Evolutionary conservation across 768 basidiomycete genomes (phyloP), one percentile per base, ranked within the genome.

Genomic region (Hygrophoropsis aurantiaca): DNA sequence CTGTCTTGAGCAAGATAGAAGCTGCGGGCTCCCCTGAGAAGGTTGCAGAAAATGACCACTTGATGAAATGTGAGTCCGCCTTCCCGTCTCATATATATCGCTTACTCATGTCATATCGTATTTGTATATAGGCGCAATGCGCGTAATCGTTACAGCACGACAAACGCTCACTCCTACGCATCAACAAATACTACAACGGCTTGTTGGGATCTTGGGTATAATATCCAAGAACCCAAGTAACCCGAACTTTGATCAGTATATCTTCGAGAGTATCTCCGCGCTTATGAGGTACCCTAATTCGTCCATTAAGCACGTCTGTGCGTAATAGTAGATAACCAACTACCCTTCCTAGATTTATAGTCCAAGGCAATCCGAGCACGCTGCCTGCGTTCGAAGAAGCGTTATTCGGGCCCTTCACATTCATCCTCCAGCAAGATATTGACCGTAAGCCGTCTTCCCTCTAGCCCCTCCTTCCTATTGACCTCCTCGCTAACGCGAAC

Each of bases 221-320:
- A 93, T 95, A 57, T 90, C 88, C 50, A 90, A 88, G 71, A 99
- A 99, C 63, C 95, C 97, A 13, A 93, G 90, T 64, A 99, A 99
- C 67, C 97, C 97, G 2, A 85, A 87, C 55, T 98, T 99, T 67
- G 94, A 97, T 65, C 97, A 98, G 65, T 97, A 91, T 61, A 88
- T 93, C 53, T 98, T 99, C 59, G 95, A 99, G 71, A 89, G 88
- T 61, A 83, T 99, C 34, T 87, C 94, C n/a, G 94, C 87, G 2
- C 70, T 99, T 56, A 87, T 97, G 74, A 80, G 90, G 90, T 90
- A 46, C 23, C 67, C 50, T 4, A n/a, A n/a, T 11, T n/a, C 19
- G 36, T 25, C 32, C 21, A 47, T n/a, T 18, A 9, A n/a, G n/a
- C n/a, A n/a, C n/a, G n/a, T n/a, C 30, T 18, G 21, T 46, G 20